phyloP scores from a whole-genome alignment of 2,329 filamentous ascomycete species.

The Alternaria ventricosa region DNA sequence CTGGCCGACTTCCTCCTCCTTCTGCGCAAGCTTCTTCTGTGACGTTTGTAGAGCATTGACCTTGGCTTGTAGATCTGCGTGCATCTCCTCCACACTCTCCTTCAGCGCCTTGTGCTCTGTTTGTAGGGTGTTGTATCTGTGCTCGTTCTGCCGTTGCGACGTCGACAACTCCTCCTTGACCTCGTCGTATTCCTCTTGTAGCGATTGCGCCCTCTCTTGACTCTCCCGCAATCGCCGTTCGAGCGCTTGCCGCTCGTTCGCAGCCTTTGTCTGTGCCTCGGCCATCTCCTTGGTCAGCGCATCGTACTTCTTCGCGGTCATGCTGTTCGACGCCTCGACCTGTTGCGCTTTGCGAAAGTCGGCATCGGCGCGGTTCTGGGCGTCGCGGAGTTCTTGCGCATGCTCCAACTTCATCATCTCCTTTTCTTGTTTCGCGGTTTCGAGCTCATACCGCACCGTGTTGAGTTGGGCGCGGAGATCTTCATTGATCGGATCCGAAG shows the following conservation, averaged over 20 bases:
- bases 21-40: constrained; percentile 71
- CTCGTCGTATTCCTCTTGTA: constrained; percentile 86
- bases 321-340: constrained; percentile 60
- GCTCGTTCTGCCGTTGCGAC: constrained; percentile 69
- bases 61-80: constrained; percentile 63
- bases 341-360: constrained; percentile 75
- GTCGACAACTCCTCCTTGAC: constrained; percentile 75
- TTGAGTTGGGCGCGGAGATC: constrained; percentile 89
- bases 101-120: constrained; percentile 65
- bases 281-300: constrained; percentile 61
- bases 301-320: constrained; percentile 62
- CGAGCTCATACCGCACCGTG: constrained; percentile 84
- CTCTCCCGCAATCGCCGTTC: constrained; percentile 62
- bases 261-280: constrained; percentile 59
- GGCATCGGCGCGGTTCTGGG: constrained; percentile 80
- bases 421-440: constrained; percentile 85
- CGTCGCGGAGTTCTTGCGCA: constrained; percentile 82
- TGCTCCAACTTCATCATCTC: constrained; percentile 80
- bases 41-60: constrained; percentile 64
- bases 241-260: constrained; percentile 62
- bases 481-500: constrained; percentile 64
- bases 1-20: constrained; percentile 72
- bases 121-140: constrained; percentile 66
- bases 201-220: constrained; percentile 73
- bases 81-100: constrained; percentile 64